Evolutionary conservation across 768 basidiomycete genomes (phyloP).

Genomic region (Kwoniella dendrophila): DNA sequence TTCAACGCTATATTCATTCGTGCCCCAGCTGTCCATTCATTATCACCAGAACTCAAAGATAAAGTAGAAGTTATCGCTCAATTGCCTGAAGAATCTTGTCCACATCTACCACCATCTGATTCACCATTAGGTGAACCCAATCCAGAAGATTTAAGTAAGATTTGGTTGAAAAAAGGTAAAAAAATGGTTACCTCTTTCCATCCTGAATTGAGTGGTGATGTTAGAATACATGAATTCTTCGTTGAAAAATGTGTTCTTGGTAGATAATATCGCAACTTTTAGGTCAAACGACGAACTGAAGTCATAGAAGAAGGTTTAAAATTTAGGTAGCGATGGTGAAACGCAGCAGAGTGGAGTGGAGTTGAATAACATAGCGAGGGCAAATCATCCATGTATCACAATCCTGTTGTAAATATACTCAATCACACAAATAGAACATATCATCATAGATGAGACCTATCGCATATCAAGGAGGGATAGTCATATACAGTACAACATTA

Average conservation of each 20-base stretch:
- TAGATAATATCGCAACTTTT: neutral
- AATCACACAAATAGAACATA: no score
- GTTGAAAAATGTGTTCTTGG: slow-evolving; percentile 69
- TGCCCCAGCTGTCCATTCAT: slow-evolving; percentile 65
- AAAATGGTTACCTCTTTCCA: slow-evolving; percentile 90
- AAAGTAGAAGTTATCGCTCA: slow-evolving; percentile 66
- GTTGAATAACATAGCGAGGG: no score
- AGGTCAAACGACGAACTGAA: no score
- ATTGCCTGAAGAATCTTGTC: slow-evolving; percentile 64
- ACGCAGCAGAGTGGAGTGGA: no score
- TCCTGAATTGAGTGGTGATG: slow-evolving; percentile 84
- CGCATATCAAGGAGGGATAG: no score
- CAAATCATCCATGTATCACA: no score
- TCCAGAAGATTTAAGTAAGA: slow-evolving; percentile 64
- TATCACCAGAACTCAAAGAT: slow-evolving; percentile 19
- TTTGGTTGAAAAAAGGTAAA: slow-evolving; percentile 80
- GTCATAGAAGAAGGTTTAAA: no score
- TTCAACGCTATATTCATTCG: slow-evolving; percentile 91
- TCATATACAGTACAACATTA: no score
- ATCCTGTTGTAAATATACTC: no score
- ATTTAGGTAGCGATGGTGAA: no score
- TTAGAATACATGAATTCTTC: slow-evolving; percentile 90
- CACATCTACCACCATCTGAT: slow-evolving; percentile 51
- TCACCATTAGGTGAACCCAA: slow-evolving; percentile 58
- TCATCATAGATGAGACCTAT: no score